Evolutionary conservation across 345 rosid genomes (phyloP).

Genomic region (Abelmoschus esculentus): DNA sequence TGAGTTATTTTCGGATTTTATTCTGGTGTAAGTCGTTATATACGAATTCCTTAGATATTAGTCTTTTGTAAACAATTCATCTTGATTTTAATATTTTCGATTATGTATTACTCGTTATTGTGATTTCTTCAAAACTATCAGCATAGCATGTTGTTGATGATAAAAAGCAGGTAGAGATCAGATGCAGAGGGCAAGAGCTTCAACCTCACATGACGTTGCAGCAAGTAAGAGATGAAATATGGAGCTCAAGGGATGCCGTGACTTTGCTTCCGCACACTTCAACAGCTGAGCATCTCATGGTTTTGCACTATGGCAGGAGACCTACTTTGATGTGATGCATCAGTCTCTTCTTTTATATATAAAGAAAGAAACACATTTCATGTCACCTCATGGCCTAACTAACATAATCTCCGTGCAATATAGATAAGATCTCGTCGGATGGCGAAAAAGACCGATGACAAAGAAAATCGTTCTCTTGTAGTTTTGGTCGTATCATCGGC

Average conservation of each 20-base stretch:
- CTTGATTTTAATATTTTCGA: no score
- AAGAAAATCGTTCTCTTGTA: no score
- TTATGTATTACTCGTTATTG: no score
- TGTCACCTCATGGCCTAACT: no score
- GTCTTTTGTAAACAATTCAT: not conserved
- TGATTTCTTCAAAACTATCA: not conserved
- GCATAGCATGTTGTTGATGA: not conserved
- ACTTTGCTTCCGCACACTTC: constrained; percentile 49
- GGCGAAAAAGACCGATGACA: no score
- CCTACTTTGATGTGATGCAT: constrained; percentile 18
- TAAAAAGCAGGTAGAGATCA: constrained; percentile 73
- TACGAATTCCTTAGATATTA: no score
- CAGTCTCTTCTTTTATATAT: not conserved
- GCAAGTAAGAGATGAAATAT: constrained; percentile 83
- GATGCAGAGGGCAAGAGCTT: constrained; percentile 83
- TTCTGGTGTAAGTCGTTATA: no score
- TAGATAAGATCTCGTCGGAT: no score
- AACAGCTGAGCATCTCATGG: constrained; percentile 57
- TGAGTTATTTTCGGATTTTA: no score
- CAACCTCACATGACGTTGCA: constrained; percentile 73
- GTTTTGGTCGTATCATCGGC: no score
- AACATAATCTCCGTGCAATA: no score
- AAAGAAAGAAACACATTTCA: no score
- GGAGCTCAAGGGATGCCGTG: constrained; percentile 55
- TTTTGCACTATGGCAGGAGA: constrained; percentile 73